Evolutionary conservation across 768 basidiomycete genomes (phyloP).

Genomic region (Clitopilus hobsonii): DNA sequence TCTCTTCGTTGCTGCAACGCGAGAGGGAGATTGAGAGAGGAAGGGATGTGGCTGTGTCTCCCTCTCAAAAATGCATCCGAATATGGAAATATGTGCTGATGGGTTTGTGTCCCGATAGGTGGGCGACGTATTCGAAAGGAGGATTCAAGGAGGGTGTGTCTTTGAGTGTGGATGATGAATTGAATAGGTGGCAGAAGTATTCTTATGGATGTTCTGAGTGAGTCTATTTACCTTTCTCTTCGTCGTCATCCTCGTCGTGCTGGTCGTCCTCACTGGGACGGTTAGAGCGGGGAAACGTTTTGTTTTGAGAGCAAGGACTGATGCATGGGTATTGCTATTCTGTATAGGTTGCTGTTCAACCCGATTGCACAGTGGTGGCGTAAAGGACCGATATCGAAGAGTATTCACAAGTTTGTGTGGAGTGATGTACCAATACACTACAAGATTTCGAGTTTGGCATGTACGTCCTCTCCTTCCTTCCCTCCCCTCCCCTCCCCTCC

Average conservation of each 20-base stretch:
- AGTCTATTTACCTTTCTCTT: constrained; percentile 27
- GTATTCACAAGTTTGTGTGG: constrained; percentile 77
- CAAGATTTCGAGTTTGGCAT: constrained; percentile 75
- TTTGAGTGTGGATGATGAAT: constrained; percentile 81
- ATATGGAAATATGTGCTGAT: too few species aligned
- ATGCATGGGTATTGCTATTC: too few species aligned
- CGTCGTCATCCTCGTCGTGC: constrained; percentile 20
- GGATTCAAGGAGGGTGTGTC: constrained; percentile 91
- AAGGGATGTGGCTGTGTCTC: too few species aligned
- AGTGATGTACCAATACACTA: constrained; percentile 72
- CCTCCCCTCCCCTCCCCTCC: constrained; percentile 1
- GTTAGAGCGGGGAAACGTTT: too few species aligned
- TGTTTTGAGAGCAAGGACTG: too few species aligned
- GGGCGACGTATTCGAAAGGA: constrained; percentile 84
- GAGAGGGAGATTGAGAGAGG: too few species aligned
- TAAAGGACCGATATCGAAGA: constrained; percentile 71
- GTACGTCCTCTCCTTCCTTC: constrained; percentile 26
- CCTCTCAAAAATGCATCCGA: too few species aligned
- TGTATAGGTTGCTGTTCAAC: constrained; percentile 70
- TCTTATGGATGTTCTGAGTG: constrained; percentile 62
- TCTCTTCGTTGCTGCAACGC: too few species aligned
- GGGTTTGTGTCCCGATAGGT: constrained; percentile 28
- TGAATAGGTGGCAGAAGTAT: constrained; percentile 88
- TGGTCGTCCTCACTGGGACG: too few species aligned
- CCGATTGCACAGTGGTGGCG: constrained; percentile 74